Base-by-base conservation (phyloP, 371 early-diverging fungal genomes). In the Apophysomyces ossiformis region DNA sequence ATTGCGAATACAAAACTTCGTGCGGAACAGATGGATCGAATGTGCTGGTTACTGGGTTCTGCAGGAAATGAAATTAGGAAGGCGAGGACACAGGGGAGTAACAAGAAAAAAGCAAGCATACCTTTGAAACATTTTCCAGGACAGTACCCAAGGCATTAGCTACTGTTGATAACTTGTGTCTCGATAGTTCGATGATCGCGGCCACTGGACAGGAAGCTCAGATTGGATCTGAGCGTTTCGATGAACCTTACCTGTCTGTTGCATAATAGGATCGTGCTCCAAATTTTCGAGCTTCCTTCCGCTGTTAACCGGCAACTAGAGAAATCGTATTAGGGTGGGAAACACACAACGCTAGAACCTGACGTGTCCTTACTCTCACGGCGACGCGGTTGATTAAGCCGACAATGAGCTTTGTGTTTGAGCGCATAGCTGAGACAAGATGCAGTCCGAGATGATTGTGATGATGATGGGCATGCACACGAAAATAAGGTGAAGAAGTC, bases 1-100 rank as follows among this genome's bases (percentile, higher is more conserved):
- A 74, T 70, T 93, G 94, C 36, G 91, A 89, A 63, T 90, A 89
- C 47, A 92, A 68, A 41, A 87, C 77, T 62, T 91, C 89, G 54
- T 73, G 63, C 8, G 89, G 86, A 18, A 87, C 71, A 64, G 74
- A 70, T 13, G 82, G 76, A 65, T 87, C 86, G 11, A 67, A 61
- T 7, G 77, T 67, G 64, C 78, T 70, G 60, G 78, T 72, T 18
- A 75, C 72, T 61, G 81, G 67, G 37, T 73, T 65, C 60, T 76
- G 71, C 69, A 67, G 64, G 9, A 65, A 63, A 15, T 32, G 9
- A 58, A 54, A 16, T 61, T 57, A 13, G 57, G 5, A 56, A 35
- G 72, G 65, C 37, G 63, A 57, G 13, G 47, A 41, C 43, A n/a
- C 41, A 59, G 39, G 21, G 32, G 35, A n/a, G n/a, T 60, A 35